Evolutionary conservation across 202 grass and related monocot genomes (phyloP), one percentile per base, ranked within the genome.

Genomic region (Hordeum pubiflorum): DNA sequence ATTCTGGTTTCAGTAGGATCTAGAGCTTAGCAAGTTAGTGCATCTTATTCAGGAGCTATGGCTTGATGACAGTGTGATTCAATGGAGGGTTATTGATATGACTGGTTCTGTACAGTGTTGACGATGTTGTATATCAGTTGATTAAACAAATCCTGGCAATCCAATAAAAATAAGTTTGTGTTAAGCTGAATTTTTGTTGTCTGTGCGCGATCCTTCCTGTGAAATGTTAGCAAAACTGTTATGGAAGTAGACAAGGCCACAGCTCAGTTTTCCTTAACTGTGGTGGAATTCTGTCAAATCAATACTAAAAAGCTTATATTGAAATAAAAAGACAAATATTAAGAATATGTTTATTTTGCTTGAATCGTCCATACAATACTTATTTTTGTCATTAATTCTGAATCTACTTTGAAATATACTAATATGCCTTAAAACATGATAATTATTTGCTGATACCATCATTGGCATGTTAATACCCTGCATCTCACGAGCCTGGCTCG

Each of bases 1-100:
- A 34, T 62, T 72, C 79, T 72, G 36, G 62, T 79, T 80, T 80
- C 78, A 12, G 50, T 41, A 69, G 68, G 79, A 29, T 62, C 56
- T 81, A 81, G 68, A 72, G 79, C 68, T 62, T 73, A 73, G 38
- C 55, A 72, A 60, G 56, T 72, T 61, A 72, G 26, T 81, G 67
- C 79, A 81, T 33, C 18, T 72, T 48, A 50, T 81, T 50, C 78
- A 81, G 64, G 34, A 81, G 64, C 78, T 80, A 58, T 57, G 48
- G 14, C 64, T 80, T 80, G 64, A 46, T 72, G 55, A 61, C 66
- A 71, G 36, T 80, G 65, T 64, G 33, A 81, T 72, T 31, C 66
- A 34, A 18, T 72, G 79, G 37, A 72, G 17, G 66, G 29, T 58
- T 29, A 36, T 14, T 69, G 21, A 69, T 43, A 43, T 26, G 38